These are phyloP conservation scores for Aegilops bicornis DNA, from an alignment of 176 grass and related monocot species.

Conservation along the genomic window DNA sequence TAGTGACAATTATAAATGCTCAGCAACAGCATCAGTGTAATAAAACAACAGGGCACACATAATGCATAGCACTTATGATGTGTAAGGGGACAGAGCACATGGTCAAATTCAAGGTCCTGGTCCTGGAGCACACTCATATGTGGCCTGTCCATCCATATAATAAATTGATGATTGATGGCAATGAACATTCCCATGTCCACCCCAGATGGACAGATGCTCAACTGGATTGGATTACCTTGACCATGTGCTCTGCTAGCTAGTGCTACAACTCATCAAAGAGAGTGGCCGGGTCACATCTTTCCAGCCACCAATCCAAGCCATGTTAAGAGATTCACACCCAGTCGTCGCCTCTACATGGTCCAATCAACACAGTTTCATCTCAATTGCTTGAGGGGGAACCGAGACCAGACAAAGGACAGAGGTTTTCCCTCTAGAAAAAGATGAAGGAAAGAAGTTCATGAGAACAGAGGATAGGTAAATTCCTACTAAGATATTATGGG, in stretches of 20 bases:
- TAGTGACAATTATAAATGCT: not conserved
- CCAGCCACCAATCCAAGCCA: not conserved
- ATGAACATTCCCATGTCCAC: conserved; percentile 6
- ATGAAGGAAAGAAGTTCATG: too few relatives aligned
- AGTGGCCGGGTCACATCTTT: not conserved
- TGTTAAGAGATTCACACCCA: not conserved
- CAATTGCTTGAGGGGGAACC: not conserved
- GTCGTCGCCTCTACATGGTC: not conserved
- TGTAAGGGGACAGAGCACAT: not conserved
- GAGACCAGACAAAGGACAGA: too few relatives aligned
- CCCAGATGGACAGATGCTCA: not conserved
- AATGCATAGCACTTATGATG: not conserved
- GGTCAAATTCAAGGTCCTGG: conserved; percentile 8
- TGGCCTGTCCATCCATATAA: not conserved
- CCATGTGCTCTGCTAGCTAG: not conserved
- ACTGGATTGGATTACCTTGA: not conserved
- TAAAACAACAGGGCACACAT: not conserved
- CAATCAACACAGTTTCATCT: not conserved
- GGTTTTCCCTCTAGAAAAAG: too few relatives aligned
- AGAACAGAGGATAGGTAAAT: too few relatives aligned
- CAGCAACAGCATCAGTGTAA: not conserved
- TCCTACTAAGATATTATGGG: too few relatives aligned
- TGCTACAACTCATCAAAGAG: not conserved
- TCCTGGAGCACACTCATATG: not conserved
- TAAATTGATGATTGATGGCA: conserved; percentile 1